phyloP scores from a whole-genome alignment of 306 rosid genomes.

The Styphnolobium japonicum region DNA sequence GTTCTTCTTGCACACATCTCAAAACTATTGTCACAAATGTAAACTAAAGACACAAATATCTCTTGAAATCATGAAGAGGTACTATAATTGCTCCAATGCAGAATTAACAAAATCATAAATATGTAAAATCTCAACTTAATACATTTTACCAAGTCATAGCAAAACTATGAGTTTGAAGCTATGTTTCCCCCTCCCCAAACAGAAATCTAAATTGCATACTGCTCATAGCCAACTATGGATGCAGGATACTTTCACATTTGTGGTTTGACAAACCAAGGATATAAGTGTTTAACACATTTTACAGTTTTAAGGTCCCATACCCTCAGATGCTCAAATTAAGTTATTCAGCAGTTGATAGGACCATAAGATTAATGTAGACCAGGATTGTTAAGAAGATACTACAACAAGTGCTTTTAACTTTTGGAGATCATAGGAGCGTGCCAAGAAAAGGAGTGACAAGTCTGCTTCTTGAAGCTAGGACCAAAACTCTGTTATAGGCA shows the following conservation, averaged over 20 bases:
- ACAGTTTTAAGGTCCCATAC: neutral
- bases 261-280: neutral
- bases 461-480: neutral
- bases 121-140: neutral
- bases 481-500: neutral
- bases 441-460: neutral
- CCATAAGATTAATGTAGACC: neutral
- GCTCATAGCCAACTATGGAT: neutral
- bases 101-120: neutral
- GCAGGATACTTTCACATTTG: neutral
- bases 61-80: neutral
- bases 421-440: neutral
- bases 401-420: neutral
- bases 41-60: neutral
- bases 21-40: neutral
- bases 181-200: neutral
- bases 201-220: neutral
- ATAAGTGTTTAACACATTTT: neutral
- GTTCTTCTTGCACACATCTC: neutral
- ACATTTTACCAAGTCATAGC: neutral
- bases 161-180: neutral
- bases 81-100: neutral
- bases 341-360: neutral
- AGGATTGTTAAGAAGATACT: neutral
- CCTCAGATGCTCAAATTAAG: neutral